Evolutionary conservation across 2,329 filamentous ascomycete genomes (phyloP), one percentile per base, ranked within the genome.

Genomic region (Alternaria brassicicola): DNA sequence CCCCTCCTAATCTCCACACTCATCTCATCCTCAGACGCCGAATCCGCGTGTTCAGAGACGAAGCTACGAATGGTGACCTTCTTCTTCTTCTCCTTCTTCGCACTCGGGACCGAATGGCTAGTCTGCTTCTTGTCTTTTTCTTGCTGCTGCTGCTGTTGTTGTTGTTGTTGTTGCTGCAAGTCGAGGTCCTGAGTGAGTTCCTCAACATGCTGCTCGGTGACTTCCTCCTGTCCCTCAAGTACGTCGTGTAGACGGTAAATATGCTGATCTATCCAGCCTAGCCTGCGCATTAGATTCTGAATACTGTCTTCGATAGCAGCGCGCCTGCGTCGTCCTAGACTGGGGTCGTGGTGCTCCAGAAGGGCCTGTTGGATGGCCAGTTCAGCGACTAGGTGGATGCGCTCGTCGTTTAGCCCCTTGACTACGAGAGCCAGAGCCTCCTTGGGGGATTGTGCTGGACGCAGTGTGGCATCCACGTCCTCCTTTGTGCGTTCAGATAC

Each of bases 201-300:
- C 49, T 81, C 80, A 15, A 80, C 69, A 42, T 78, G 73, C 26
- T 78, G 67, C 52, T 78, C 77, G 0, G 66, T 76, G 46, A 77
- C 65, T 1, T 87, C 87, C 3, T 83, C 83, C 74, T 93, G 90
- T 6, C 89, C 91, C 76, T 94, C 91, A 0, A 95, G 82, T 1
- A 95, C 91, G 74, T 96, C 92, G 67, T 93, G 91, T 13, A 96
- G 81, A 39, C 86, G 85, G 78, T 96, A 96, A 39, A 96, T 88
- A 75, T 93, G 90, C 61, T 91, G 89, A 25, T 88, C 87, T 77
- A 93, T 92, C 69, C 85, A 83, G 69, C 93, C 89, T 23, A 92
- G 85, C 51, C 85, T 83, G 60, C 83, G 83, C 39, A 89, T 79
- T 19, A 92, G 71, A 21, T 80, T 80, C 60, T 87, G 83, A 33